Percentiles rank a stretch among this genome's conserved stretches.
phyloP scores from a whole-genome alignment of 768 basidiomycete genomes.

The Pleurotus cornucopiae region DNA sequence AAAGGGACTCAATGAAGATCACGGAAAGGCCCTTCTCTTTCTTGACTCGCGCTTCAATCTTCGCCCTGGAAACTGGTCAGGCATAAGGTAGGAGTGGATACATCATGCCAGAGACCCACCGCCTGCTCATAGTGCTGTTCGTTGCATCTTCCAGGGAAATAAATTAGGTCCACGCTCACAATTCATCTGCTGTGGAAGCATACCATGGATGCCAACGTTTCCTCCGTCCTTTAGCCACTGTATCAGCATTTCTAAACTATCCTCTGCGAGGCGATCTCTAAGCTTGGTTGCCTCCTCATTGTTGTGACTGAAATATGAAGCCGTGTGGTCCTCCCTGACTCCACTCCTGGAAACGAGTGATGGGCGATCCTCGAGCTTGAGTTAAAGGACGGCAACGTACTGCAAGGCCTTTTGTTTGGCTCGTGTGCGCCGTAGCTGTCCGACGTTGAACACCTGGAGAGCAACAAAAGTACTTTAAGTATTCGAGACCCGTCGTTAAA shows the following conservation, averaged over 20 bases:
- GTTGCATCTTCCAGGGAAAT: constrained; percentile 71
- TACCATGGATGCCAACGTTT: constrained; percentile 97
- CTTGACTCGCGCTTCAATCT: constrained; percentile 78
- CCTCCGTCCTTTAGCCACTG: constrained; percentile 93
- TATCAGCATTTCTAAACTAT: constrained; percentile 93
- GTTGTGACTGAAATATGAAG: constrained; percentile 84
- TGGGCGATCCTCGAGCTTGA: not conserved
- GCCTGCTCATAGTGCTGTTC: constrained; percentile 77
- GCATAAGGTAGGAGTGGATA: not conserved
- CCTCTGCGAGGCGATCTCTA: constrained; percentile 82
- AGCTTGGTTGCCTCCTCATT: constrained; percentile 73
- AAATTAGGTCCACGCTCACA: not conserved
- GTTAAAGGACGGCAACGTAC: constrained; percentile 31
- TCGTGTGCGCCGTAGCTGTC: constrained; percentile 84
- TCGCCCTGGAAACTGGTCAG: constrained; percentile 46
- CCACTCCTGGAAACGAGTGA: constrained; percentile 50
- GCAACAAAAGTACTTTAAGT: not conserved
- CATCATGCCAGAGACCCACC: constrained; percentile 37
- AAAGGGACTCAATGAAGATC: constrained; percentile 93
- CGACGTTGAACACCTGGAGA: constrained; percentile 94
- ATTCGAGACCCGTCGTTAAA: too few relatives aligned
- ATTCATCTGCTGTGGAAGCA: constrained; percentile 13
- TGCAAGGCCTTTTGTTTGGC: constrained; percentile 77
- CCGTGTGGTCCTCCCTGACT: constrained; percentile 86
- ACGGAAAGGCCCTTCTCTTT: constrained; percentile 83